Evolutionary conservation across 768 basidiomycete genomes (phyloP), one percentile per base, ranked within the genome.

Genomic region (Suillus subluteus): DNA sequence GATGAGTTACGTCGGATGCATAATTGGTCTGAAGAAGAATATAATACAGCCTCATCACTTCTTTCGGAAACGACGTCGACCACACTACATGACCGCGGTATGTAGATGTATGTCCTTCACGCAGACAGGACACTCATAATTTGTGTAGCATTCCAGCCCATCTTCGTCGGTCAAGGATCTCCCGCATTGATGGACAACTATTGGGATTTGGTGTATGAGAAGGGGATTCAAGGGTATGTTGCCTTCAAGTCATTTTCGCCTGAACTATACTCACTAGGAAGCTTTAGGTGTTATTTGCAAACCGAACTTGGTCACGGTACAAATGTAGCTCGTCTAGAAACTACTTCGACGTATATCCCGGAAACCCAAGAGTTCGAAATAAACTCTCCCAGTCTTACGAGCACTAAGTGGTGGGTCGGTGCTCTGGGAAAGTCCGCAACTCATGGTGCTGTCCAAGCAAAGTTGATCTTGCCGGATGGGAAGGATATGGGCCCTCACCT

Each of bases 361-460:
- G 84, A 86, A 38, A 84, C 86, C 0, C 75, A 83, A 63, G 88
- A 91, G 73, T 93, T 94, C 69, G 89, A 91, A 50, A 86, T 94
- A 44, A 83, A 94, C 72, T 90, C 91, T 1, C 92, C 92, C 0
- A 88, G 88, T 0, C 70, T 92, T 30, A 91, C 91, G 1, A 90
- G 89, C 67, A 86, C 81, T 68, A 94, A 94, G 73, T 94, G 91
- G 91, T 94, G 92, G 92, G 85, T 91, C 63, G 91, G 92, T 9
- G 88, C 82, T 6, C 78, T 91, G 16, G 91, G 87, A 0, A 88
- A 87, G 77, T 89, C 88, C 0, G 86, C 91, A 0, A 92, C 91
- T 0, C 91, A 92, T 73, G 90, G 90, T 6, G 84, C 91, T 16
- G 85, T 93, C 0, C 91, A 92, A 74, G 91, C 92, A 4, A 88